Percentiles rank a stretch among this genome's conserved stretches.
These are phyloP conservation scores for Cladosporium phlei DNA, from an alignment of 2,329 filamentous ascomycete genomes.

Conservation along the genomic window DNA sequence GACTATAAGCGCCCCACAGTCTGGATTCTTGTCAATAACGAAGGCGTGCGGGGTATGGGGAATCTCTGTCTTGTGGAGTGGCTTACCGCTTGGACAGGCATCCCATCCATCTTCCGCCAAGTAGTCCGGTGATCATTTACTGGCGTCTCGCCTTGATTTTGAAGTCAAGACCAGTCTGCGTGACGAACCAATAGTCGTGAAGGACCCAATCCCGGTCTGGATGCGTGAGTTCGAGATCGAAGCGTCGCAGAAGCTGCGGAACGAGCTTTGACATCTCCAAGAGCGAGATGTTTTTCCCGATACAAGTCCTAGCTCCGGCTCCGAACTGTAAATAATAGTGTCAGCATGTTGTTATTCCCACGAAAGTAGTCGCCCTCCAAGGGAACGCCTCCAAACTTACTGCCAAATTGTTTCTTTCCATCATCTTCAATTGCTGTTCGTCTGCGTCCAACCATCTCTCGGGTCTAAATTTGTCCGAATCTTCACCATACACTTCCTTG, in stretches of 20 bases:
- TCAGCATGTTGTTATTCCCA: not conserved
- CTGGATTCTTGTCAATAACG: no score
- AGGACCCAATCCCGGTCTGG: conserved; percentile 22
- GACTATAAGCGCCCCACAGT: not conserved
- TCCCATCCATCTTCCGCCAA: conserved; percentile 10
- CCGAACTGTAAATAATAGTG: conserved; percentile 25
- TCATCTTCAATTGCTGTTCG: conserved; percentile 13
- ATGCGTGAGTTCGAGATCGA: conserved; percentile 21
- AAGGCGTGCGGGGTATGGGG: conserved; percentile 2
- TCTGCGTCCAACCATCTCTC: conserved; percentile 42
- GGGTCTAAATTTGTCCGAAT: conserved; percentile 35
- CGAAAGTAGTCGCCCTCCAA: not conserved
- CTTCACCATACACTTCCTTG: conserved; percentile 33
- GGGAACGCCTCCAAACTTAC: not conserved
- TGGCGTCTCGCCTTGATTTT: conserved; percentile 18
- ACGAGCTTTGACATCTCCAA: conserved; percentile 31
- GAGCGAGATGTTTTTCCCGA: conserved; percentile 29
- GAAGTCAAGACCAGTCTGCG: conserved; percentile 23
- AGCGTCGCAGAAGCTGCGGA: conserved; percentile 24
- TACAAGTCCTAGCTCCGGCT: conserved; percentile 31
- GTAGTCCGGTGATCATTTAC: conserved; percentile 7
- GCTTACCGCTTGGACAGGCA: no score
- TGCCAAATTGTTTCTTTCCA: conserved; percentile 17
- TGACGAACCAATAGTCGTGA: conserved; percentile 21
- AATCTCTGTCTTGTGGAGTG: no score